Base-by-base conservation (phyloP, 2,329 filamentous ascomycete genomes). In the Claviceps maximensis region DNA sequence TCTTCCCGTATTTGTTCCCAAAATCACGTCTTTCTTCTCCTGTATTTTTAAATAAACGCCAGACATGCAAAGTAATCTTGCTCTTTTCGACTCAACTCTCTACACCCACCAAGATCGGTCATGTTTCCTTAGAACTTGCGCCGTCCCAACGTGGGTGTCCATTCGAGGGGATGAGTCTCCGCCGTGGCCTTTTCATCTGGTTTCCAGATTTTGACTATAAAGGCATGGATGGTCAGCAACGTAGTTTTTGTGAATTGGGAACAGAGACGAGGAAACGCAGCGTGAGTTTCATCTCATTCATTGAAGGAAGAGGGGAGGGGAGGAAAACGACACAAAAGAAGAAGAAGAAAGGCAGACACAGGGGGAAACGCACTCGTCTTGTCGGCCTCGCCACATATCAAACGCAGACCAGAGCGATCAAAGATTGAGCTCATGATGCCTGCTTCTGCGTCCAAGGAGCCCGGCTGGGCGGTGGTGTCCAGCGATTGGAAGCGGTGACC, bases 341-440 rank as follows among this genome's bases (percentile, higher is more conserved):
- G 15, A 9, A 17, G 2, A 17, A 8, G 13, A 21, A 6, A 40
- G 9, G 21, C 2, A 1, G 17, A 42, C 12, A 27, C 1, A 36
- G 10, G 7, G 29, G 19, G 15, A 12, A 27, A 70, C 77, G 68
- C 66, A 80, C 77, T 95, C 0, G 90, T 95, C 77, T 98, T 98
- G 67, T 98, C 93, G 6, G 89, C 88, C 71, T 98, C 93, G 47
- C 94, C 94, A 21, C 87, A 90, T 58, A 98, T 95, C 60, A 98
- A 74, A 60, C 93, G 80, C 63, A 96, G 65, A 0, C 93, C 93
- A 0, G 90, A 95, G 55, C 79, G 80, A 64, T 98, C 93, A 65
- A 95, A 98, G 0, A 85, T 95, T 15, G 87, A 89, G 64, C 86
- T 88, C 85, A 98, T 95, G 60, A 98, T 82, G 51, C 94, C 94